Percentiles rank a stretch among this genome's conserved stretches.
Evolutionary conservation across 345 rosid species (phyloP).

Genomic region (Pelargonium nanum): DNA sequence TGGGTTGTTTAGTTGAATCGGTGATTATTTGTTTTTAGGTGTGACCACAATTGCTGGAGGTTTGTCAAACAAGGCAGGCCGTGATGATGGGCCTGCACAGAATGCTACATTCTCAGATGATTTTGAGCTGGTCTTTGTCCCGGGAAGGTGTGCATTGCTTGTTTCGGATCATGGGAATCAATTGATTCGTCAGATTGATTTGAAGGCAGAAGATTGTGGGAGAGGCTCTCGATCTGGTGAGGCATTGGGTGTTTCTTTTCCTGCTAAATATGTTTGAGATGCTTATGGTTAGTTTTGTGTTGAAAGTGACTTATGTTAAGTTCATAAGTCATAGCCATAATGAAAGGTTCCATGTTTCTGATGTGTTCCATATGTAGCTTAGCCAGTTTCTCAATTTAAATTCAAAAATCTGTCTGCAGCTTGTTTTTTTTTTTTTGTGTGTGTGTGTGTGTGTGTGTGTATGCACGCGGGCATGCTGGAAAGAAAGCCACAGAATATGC

Average conservation of each 20-base stretch:
- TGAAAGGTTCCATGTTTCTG: background rate
- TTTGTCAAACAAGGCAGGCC: slow-evolving; percentile 23
- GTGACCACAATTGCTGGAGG: slow-evolving; percentile 65
- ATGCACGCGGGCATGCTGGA: no score
- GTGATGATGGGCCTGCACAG: slow-evolving; percentile 53
- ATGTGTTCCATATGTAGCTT: no score
- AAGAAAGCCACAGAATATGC: no score
- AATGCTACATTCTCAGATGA: slow-evolving; percentile 59
- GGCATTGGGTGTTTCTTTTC: slow-evolving; percentile 1
- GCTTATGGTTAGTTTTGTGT: background rate
- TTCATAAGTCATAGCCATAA: background rate
- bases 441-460: no score
- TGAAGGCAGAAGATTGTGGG: slow-evolving; percentile 55
- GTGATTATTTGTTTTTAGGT: slow-evolving; percentile 20
- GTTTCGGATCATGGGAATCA: slow-evolving; percentile 53
- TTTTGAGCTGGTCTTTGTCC: slow-evolving; percentile 44
- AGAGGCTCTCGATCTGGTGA: slow-evolving; percentile 35
- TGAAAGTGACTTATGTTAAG: background rate
- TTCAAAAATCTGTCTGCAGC: no score
- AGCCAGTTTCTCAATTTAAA: no score
- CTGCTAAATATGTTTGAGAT: background rate
- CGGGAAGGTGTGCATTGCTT: slow-evolving; percentile 44
- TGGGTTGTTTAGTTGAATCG: background rate
- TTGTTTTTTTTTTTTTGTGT: no score
- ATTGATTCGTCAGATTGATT: slow-evolving; percentile 45